Evolutionary conservation across 768 basidiomycete genomes (phyloP), one percentile per base, ranked within the genome.

Genomic region (Phanerochaete carnosa): DNA sequence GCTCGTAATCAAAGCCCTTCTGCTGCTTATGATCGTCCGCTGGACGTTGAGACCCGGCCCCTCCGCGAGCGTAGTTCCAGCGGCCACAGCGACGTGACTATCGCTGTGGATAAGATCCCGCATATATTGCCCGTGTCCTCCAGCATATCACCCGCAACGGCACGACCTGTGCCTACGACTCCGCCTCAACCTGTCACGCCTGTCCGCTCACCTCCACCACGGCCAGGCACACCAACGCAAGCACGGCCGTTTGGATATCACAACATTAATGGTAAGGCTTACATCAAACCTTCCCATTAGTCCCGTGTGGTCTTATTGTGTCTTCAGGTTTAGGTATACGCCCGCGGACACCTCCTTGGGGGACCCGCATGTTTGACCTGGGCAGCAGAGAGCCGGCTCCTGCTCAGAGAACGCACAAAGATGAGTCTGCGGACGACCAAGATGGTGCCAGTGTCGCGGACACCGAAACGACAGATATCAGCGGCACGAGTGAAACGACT

Each of bases 211-310:
- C 49, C 57, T 61, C 37, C 55, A 69, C 45, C 19, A 4, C 70
- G 74, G 22, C 54, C 69, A 2, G 61, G 73, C 39, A 69, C 70
- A 51, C 73, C 76, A 22, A 70, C 72, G 15, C 72, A 73, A 13
- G 66, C 65, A 12, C 53, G 74, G 39, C 69, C 76, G 30, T 69
- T 75, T 54, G 77, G 76, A 63, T 70, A 72, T 55, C 64, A 72
- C 66, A 43, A 19, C 39, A 73, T 77, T 73, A 83, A 83, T 62
- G 82, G 82, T 80, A 75, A 77, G 76, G 80, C 73, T 72, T 72
- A 73, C 71, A 70, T 59, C 49, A 26, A 15, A 45, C 22, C 58
- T 32, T n/a, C 63, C 26, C 46, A 57, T 54, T 62, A 57, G 61
- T 63, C 61, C 64, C 63, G 62, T 54, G 26, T 55, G 43, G 57